Evolutionary conservation across 441 rosid species (phyloP).

Genomic region (Pelargonium citronellum): DNA sequence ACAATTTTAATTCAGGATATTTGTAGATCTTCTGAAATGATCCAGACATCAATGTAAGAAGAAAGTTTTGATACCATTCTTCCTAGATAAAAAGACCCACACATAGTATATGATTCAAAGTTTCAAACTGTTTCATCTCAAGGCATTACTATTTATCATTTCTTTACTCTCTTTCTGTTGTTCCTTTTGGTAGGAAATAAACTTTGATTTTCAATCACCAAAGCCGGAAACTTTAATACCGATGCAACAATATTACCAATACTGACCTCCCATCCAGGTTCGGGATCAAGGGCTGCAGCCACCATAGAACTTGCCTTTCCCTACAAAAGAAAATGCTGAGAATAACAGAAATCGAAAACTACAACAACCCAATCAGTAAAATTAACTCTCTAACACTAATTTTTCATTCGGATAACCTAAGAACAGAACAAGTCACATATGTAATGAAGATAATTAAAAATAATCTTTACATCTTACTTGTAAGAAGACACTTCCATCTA

Average conservation of each 20-base stretch:
- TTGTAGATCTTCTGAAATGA: background rate
- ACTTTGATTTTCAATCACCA: background rate
- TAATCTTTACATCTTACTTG: constrained; percentile 41
- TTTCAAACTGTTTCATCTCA: background rate
- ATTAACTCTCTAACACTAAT: background rate
- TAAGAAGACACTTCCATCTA: constrained; percentile 59
- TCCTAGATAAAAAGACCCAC: background rate
- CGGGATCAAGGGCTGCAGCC: constrained; percentile 68
- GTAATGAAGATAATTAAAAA: background rate
- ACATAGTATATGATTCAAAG: background rate
- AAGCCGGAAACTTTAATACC: background rate
- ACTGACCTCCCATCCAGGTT: constrained; percentile 75
- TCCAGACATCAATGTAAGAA: background rate
- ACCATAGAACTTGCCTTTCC: constrained; percentile 97
- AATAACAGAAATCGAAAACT: constrained; percentile 6
- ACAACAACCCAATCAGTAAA: background rate
- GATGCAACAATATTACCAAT: constrained; percentile 3
- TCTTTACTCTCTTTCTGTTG: no score
- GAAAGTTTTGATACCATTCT: background rate
- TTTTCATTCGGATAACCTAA: background rate
- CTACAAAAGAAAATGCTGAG: constrained; percentile 28
- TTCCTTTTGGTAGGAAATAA: background rate
- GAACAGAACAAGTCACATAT: background rate
- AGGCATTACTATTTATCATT: background rate
- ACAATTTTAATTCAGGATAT: background rate